Evolutionary conservation across 1,284 basidiomycete species (phyloP).

Genomic region (Rhodotorula sp.): DNA sequence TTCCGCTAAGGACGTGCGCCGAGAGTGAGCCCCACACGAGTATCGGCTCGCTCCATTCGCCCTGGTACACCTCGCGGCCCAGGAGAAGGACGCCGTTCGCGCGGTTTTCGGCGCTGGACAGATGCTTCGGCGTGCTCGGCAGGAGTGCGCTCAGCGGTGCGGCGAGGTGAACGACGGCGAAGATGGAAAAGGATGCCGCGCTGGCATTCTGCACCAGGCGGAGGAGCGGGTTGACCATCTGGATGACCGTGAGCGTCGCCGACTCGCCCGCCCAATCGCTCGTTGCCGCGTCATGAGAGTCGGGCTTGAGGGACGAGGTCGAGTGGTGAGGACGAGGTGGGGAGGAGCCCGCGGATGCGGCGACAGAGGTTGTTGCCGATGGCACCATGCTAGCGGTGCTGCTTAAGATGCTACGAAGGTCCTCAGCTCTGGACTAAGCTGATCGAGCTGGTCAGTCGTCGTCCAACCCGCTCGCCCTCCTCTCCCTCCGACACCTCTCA

Average conservation of each 20-base stretch:
- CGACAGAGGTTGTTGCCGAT: not conserved
- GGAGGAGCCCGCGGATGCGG: not conserved
- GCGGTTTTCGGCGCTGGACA: constrained; percentile 26
- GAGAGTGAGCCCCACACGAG: constrained; percentile 40
- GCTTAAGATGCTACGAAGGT: not conserved
- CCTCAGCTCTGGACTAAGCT: not conserved
- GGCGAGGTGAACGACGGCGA: constrained; percentile 42
- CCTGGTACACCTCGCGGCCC: constrained; percentile 44
- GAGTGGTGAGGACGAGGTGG: not conserved
- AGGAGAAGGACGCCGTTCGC: constrained; percentile 41
- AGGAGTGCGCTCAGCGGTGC: constrained; percentile 35
- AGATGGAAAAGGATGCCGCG: constrained; percentile 41
- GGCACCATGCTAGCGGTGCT: not conserved
- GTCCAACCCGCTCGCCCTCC: not conserved
- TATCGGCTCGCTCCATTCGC: constrained; percentile 33
- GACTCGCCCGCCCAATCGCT: not conserved
- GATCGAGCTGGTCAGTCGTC: not conserved
- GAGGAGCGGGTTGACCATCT: constrained; percentile 2
- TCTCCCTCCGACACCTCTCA: not conserved
- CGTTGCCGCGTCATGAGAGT: not conserved
- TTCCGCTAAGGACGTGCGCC: constrained; percentile 38
- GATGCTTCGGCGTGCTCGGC: constrained; percentile 15
- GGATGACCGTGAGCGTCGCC: constrained; percentile 10
- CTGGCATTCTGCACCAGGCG: constrained; percentile 28
- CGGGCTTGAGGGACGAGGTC: not conserved